Percentiles rank a stretch among this genome's conserved stretches.
phyloP scores from a whole-genome alignment of 176 grass and related monocot genomes.

The Phragmites australis region DNA sequence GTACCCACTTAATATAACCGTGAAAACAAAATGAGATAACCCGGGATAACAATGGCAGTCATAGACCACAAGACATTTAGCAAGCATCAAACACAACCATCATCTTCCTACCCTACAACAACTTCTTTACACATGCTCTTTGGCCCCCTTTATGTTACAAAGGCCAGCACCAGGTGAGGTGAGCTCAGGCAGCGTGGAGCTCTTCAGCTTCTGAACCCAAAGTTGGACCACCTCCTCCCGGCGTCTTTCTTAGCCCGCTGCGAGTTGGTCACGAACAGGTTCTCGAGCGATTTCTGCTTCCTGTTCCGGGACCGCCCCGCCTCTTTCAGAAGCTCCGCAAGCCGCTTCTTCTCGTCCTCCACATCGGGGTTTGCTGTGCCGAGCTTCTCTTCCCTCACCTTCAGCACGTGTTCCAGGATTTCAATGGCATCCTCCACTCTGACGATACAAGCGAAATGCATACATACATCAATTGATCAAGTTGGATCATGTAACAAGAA shows the following conservation, averaged over 20 bases:
- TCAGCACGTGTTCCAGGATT: conserved; percentile 88
- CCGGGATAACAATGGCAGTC: not conserved
- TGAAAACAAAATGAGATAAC: not conserved
- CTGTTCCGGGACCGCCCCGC: conserved; percentile 70
- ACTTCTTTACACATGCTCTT: conserved; percentile 63
- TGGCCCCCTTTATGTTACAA: conserved; percentile 51
- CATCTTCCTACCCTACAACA: conserved; percentile 54
- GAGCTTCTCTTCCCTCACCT: conserved; percentile 91
- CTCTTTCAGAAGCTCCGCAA: conserved; percentile 83
- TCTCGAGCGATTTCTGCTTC: conserved; percentile 86
- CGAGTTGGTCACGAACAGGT: conserved; percentile 55
- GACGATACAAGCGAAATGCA: not conserved
- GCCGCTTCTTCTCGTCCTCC: conserved; percentile 89
- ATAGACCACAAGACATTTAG: conserved; percentile 35
- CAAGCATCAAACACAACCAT: conserved; percentile 57
- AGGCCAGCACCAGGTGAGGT: conserved; percentile 5
- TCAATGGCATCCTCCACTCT: conserved; percentile 96
- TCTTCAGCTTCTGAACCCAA: conserved; percentile 76
- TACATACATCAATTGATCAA: not conserved
- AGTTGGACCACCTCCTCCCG: conserved; percentile 83
- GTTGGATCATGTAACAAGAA: not conserved
- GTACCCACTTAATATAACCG: conserved; percentile 22
- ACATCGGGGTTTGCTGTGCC: conserved; percentile 93
- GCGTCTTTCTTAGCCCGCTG: conserved; percentile 72
- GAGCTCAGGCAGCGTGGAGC: not conserved